A percentile compares a stretch with the other conserved stretches of the same genome.
Evolutionary conservation across 2,329 filamentous ascomycete species (phyloP).

Genomic region (Myotisia sp.): DNA sequence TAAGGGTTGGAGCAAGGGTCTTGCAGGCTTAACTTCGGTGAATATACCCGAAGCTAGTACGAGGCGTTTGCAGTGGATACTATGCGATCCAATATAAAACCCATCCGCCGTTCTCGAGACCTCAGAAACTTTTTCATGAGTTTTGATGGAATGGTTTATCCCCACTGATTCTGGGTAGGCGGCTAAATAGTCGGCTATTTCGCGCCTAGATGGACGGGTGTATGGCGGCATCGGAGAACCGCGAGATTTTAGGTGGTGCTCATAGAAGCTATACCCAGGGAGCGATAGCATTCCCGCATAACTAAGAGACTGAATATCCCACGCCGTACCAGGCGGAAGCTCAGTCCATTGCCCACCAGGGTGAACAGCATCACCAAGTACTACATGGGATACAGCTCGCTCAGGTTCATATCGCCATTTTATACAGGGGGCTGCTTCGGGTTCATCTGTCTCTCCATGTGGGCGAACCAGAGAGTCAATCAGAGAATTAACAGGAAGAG

Average conservation of each 20-base stretch:
- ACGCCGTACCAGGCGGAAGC: conserved; percentile 37
- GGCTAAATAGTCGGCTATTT: conserved; percentile 42
- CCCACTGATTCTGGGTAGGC: conserved; percentile 40
- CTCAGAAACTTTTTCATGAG: conserved; percentile 27
- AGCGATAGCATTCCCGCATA: conserved; percentile 49
- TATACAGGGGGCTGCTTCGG: conserved; percentile 36
- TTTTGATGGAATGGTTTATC: conserved; percentile 36
- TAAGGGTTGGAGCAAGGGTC: conserved; percentile 36
- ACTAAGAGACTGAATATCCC: conserved; percentile 45
- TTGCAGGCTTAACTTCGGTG: conserved; percentile 39
- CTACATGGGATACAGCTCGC: conserved; percentile 39
- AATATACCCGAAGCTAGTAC: conserved; percentile 48
- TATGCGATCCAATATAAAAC: conserved; percentile 39
- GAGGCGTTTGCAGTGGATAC: conserved; percentile 41
- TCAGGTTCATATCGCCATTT: conserved; percentile 40
- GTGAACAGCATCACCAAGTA: conserved; percentile 37
- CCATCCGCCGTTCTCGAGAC: conserved; percentile 34
- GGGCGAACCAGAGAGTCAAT: conserved; percentile 46
- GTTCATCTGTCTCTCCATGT: conserved; percentile 43
- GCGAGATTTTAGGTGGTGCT: conserved; percentile 34
- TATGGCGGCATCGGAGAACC: conserved; percentile 36
- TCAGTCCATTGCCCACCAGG: conserved; percentile 48
- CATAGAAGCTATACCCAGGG: conserved; percentile 43
- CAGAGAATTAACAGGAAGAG: conserved; percentile 45
- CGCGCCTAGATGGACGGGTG: conserved; percentile 39